A percentile compares a stretch with the other conserved stretches of the same genome.
phyloP scores from a whole-genome alignment of 2,329 filamentous ascomycete genomes.

The Microsporum ferrugineum region DNA sequence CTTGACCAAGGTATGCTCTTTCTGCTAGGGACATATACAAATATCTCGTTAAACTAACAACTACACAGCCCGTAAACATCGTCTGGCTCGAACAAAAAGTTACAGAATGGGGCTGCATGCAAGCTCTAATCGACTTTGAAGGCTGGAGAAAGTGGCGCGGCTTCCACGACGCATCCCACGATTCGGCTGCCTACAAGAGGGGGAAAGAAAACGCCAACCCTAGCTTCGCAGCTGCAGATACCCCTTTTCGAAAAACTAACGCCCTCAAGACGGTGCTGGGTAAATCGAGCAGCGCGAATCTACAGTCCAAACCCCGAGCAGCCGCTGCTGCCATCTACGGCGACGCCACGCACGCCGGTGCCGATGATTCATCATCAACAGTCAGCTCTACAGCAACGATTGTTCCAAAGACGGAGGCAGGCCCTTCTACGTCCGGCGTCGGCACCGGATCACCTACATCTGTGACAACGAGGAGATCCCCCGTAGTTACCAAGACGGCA shows the following conservation, averaged over 20 bases:
- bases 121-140: conserved; percentile 95
- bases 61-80: conserved; percentile 75
- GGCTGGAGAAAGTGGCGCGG: conserved; percentile 98
- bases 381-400: not conserved
- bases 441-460: not conserved
- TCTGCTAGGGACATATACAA: conserved; percentile 5
- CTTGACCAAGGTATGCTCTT: conserved; percentile 68
- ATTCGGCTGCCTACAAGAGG: not conserved
- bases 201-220: not conserved
- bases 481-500: not conserved
- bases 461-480: not conserved
- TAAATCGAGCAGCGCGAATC: not conserved
- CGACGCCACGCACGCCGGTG: not conserved
- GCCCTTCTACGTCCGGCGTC: not conserved
- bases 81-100: conserved; percentile 96
- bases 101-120: conserved; percentile 99
- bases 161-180: conserved; percentile 34
- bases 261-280: not conserved
- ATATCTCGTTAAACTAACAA: conserved; percentile 10
- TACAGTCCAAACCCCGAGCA: not conserved
- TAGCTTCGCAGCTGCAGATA: not conserved
- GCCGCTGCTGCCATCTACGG: not conserved
- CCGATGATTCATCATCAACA: not conserved
- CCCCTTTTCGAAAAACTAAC: not conserved
- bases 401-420: not conserved